Evolutionary conservation across 495 filamentous ascomycete genomes (phyloP).

Genomic region (Annulohypoxylon stygium): DNA sequence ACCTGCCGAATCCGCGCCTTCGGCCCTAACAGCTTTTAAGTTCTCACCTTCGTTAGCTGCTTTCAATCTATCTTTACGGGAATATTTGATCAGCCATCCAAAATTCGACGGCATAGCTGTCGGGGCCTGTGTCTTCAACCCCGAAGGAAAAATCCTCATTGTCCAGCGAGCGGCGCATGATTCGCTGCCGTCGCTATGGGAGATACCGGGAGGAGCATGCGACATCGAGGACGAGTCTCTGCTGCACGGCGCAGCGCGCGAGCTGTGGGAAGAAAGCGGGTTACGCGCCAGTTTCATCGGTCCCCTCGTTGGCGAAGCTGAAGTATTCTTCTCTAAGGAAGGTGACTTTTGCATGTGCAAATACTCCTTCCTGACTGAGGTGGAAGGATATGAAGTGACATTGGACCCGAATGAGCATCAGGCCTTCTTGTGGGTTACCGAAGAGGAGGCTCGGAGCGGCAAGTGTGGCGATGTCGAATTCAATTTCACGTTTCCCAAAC

Average conservation of each 20-base stretch:
- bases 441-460: conserved; percentile 55
- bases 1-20: conserved; percentile 18
- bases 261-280: conserved; percentile 70
- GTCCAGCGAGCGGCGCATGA: conserved; percentile 66
- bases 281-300: conserved; percentile 56
- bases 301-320: conserved; percentile 51
- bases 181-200: conserved; percentile 64
- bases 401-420: conserved; percentile 61
- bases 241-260: conserved; percentile 62
- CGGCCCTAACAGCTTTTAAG: conserved; percentile 47
- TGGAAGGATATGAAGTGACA: conserved; percentile 53
- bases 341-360: conserved; percentile 51
- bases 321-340: conserved; percentile 56
- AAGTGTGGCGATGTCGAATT: conserved; percentile 50
- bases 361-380: conserved; percentile 55
- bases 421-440: conserved; percentile 59
- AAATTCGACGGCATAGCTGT: conserved; percentile 48
- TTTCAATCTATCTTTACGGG: conserved; percentile 44
- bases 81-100: conserved; percentile 44
- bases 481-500: conserved; percentile 50
- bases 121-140: conserved; percentile 57
- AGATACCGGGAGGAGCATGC: conserved; percentile 68
- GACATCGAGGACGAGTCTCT: conserved; percentile 64
- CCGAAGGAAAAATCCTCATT: conserved; percentile 56
- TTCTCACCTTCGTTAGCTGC: conserved; percentile 37